phyloP scores from a whole-genome alignment of 441 rosid genomes.

The Kokia cookei region DNA sequence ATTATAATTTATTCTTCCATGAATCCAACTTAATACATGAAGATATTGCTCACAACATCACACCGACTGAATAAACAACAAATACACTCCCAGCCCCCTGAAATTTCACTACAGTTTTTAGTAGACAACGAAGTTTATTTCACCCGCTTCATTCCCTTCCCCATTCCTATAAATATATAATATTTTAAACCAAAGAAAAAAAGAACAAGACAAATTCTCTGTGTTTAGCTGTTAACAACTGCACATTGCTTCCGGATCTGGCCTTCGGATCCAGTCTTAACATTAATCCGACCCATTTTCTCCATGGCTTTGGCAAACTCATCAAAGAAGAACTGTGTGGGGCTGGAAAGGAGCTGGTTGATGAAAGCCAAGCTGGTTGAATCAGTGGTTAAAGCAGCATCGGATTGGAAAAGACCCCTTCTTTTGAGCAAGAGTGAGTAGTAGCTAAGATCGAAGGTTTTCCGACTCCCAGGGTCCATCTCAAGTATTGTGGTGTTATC shows the following conservation, averaged over 20 bases:
- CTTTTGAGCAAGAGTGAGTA: slow-evolving; percentile 43
- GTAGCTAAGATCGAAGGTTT: slow-evolving; percentile 58
- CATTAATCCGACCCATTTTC: slow-evolving; percentile 62
- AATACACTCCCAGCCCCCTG: background rate
- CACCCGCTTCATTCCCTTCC: background rate
- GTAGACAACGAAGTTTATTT: background rate
- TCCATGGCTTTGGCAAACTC: slow-evolving; percentile 69
- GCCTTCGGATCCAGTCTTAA: slow-evolving; percentile 57
- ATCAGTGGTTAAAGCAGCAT: slow-evolving; percentile 58
- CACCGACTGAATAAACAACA: background rate
- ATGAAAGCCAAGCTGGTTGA: slow-evolving; percentile 36
- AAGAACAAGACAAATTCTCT: background rate
- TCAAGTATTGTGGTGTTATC: slow-evolving; percentile 38
- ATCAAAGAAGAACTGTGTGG: slow-evolving; percentile 34
- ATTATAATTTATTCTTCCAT: too few species aligned
- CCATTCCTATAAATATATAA: background rate
- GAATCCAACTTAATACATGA: background rate
- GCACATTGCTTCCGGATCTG: slow-evolving; percentile 71
- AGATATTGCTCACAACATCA: background rate
- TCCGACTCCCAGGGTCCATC: too few species aligned
- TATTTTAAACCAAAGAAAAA: background rate
- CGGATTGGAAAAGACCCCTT: slow-evolving; percentile 69
- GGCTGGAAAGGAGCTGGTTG: slow-evolving; percentile 39
- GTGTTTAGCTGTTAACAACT: slow-evolving; percentile 36
- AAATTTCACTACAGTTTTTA: background rate